phyloP scores from a whole-genome alignment of 2,329 filamentous ascomycete species.

The Aspergillus bombycis region DNA sequence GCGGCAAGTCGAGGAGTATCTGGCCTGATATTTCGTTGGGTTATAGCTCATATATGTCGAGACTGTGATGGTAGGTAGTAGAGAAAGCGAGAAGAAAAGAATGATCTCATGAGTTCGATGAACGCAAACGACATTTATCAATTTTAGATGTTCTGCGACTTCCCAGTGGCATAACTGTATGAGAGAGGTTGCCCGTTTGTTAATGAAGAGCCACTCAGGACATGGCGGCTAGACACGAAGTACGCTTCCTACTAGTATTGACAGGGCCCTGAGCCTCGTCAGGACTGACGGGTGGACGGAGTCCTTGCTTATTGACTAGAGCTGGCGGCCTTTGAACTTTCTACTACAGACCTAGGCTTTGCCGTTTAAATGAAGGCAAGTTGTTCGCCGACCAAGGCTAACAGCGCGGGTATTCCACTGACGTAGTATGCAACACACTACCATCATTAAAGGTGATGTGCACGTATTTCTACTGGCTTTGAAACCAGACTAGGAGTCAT shows the following conservation, averaged over 20 bases:
- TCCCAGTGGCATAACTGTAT: not conserved
- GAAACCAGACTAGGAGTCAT: not conserved
- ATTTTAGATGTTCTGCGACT: not conserved
- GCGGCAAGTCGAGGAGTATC: not conserved
- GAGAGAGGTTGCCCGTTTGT: not conserved
- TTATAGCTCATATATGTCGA: not conserved
- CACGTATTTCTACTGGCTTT: not conserved
- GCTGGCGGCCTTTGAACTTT: not conserved
- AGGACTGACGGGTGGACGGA: not conserved
- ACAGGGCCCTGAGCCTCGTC: not conserved
- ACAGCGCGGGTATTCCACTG: not conserved
- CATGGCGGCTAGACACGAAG: not conserved
- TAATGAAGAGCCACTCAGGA: not conserved
- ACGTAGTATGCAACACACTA: not conserved
- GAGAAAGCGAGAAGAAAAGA: not conserved
- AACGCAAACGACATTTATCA: not conserved
- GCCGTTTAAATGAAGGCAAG: not conserved
- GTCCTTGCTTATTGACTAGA: not conserved
- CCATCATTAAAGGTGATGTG: not conserved
- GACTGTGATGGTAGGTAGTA: not conserved
- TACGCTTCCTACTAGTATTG: not conserved
- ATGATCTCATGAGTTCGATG: not conserved
- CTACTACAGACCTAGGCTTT: not conserved
- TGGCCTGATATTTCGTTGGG: not conserved
- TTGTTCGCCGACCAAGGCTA: not conserved